phyloP scores from a whole-genome alignment of 306 rosid species.

The Vigna reflexopilosa region DNA sequence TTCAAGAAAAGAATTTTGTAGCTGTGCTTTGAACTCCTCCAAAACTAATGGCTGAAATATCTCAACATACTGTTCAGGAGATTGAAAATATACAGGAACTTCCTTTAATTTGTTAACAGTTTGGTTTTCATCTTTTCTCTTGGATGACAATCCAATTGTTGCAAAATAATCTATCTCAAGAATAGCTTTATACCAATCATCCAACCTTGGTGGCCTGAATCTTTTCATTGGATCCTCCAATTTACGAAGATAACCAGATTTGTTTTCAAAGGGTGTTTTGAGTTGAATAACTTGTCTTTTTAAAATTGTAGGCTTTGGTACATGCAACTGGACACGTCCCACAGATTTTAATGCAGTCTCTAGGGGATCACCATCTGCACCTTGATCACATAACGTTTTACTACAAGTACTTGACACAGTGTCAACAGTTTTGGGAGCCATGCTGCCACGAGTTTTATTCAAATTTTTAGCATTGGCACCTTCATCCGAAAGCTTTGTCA shows the following conservation, averaged over 20 bases:
- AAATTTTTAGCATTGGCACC: slow-evolving; percentile 48
- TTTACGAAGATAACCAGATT: slow-evolving; percentile 56
- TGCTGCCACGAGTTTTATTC: slow-evolving; percentile 49
- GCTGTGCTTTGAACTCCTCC: slow-evolving; percentile 96
- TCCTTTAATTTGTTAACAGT: slow-evolving; percentile 66
- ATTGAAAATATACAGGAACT: slow-evolving; percentile 87
- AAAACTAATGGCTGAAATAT: slow-evolving; percentile 86
- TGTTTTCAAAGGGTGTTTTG: slow-evolving; percentile 62
- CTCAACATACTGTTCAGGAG: slow-evolving; percentile 82
- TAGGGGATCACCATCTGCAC: slow-evolving; percentile 59
- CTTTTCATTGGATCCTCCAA: slow-evolving; percentile 67
- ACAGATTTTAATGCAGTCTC: slow-evolving; percentile 69
- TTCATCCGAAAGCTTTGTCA: slow-evolving; percentile 51
- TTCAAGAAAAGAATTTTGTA: slow-evolving; percentile 78
- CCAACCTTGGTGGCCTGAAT: slow-evolving; percentile 85
- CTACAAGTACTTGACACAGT: slow-evolving; percentile 37
- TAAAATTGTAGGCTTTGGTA: slow-evolving; percentile 65
- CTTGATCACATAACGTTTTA: slow-evolving; percentile 51
- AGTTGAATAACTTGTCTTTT: slow-evolving; percentile 93
- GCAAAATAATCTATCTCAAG: slow-evolving; percentile 84
- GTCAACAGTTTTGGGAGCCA: slow-evolving; percentile 44
- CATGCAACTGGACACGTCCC: slow-evolving; percentile 55
- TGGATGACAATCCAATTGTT: slow-evolving; percentile 67
- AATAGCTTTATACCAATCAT: slow-evolving; percentile 91
- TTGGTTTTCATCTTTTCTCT: slow-evolving; percentile 63